Conservation (phyloP, 495 filamentous ascomycete species). For the Talaromyces thailandensis region DNA sequence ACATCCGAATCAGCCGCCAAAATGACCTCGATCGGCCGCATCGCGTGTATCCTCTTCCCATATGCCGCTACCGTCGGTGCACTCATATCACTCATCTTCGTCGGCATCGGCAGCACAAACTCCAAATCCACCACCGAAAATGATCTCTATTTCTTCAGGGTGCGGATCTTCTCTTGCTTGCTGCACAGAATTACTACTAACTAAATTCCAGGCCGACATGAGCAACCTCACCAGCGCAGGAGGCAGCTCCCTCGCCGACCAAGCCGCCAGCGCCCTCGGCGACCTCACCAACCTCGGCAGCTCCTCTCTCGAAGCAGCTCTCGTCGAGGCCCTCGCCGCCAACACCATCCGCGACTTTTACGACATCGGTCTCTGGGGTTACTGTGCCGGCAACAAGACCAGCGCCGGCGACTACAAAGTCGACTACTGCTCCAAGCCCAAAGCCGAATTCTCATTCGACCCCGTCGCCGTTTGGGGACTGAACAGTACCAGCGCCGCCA, state of each 20-base stretch:
- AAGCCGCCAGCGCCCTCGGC: constrained; percentile 10
- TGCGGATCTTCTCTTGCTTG: constrained; percentile 24
- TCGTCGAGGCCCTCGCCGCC: constrained; percentile 30
- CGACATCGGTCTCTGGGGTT: constrained; percentile 76
- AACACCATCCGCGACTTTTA: constrained; percentile 68
- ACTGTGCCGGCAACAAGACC: constrained; percentile 62
- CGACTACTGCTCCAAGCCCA: constrained; percentile 44
- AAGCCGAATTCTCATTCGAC: constrained; percentile 72
- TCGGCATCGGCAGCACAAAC: constrained; percentile 62
- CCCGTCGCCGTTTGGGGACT: constrained; percentile 52
- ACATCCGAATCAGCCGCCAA: constrained; percentile 13
- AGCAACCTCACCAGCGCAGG: constrained; percentile 24
- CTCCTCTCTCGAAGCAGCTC: constrained; percentile 19
- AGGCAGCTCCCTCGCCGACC: constrained; percentile 13
- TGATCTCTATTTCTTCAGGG: constrained; percentile 63
- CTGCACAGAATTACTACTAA: background rate
- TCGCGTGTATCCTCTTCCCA: constrained; percentile 73
- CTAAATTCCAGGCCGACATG: constrained; percentile 24
- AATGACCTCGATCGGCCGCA: constrained; percentile 67
- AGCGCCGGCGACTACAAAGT: constrained; percentile 25
- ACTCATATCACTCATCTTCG: constrained; percentile 63
- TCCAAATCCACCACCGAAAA: constrained; percentile 41
- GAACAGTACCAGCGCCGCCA: constrained; percentile 39
- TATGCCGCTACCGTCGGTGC: constrained; percentile 66
- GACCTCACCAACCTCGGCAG: constrained; percentile 20